phyloP scores from a whole-genome alignment of 306 rosid genomes.

The Aeschynomene evenia region DNA sequence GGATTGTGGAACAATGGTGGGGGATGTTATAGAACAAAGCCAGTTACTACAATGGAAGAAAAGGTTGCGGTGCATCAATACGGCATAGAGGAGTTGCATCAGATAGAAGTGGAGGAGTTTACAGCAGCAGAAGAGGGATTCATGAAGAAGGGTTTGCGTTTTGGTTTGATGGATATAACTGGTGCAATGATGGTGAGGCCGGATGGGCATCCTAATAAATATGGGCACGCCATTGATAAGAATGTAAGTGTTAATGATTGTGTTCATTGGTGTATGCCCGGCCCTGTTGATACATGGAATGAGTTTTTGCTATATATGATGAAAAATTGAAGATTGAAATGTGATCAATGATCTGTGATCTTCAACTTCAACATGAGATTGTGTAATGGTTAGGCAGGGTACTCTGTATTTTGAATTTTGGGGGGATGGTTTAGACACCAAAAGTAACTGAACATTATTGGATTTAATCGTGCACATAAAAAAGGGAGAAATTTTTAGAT shows the following conservation, averaged over 20 bases:
- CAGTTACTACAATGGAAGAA: conserved; percentile 38
- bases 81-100: conserved; percentile 37
- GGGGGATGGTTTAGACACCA: background rate
- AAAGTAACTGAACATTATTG: background rate
- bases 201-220: conserved; percentile 82
- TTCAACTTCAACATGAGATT: background rate
- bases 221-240: conserved; percentile 37
- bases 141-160: conserved; percentile 41
- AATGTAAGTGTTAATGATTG: conserved; percentile 62
- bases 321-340: conserved; percentile 30
- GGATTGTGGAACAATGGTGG: conserved; percentile 90
- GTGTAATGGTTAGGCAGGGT: background rate
- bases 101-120: conserved; percentile 58
- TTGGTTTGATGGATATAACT: conserved; percentile 57
- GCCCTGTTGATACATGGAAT: conserved; percentile 90
- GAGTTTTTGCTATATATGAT: conserved; percentile 61
- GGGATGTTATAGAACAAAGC: conserved; percentile 61
- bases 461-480: background rate
- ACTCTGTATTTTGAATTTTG: background rate
- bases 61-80: conserved; percentile 35
- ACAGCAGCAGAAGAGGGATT: conserved; percentile 43
- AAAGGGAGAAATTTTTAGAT: too few species aligned
- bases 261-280: conserved; percentile 97
- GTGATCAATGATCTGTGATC: background rate
- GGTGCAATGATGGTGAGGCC: conserved; percentile 70